Base-by-base conservation (phyloP, 768 basidiomycete genomes). In the Auriculariales sp. region DNA sequence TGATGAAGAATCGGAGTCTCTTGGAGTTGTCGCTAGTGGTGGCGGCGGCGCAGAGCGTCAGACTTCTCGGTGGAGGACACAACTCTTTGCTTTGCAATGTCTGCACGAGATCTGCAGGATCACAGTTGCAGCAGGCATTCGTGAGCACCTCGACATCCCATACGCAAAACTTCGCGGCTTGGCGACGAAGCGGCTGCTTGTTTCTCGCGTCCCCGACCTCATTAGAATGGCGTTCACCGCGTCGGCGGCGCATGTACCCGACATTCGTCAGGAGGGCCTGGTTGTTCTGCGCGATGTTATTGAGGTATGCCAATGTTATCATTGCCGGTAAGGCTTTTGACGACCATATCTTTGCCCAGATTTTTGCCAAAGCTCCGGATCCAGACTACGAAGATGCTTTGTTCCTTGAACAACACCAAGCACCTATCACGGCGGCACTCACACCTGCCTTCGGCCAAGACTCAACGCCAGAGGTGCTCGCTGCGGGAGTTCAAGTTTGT, bases 191-290 rank as follows among this genome's bases (percentile, higher is more conserved):
- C 76, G 78, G 1, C 69, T 97, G 42, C 71, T 99, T 15, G 83
- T 87, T 32, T 81, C 84, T 15, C 78, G 92, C 17, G 79, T 98
- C 6, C 80, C 85, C 4, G 95, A 99, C 64, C 69, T 99, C 51
- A 94, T 99, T 65, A 88, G 77, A 66, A 95, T 98, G 83, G 94
- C 95, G 0, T 98, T 99, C 62, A 94, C 90, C 11, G 93, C 95
- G 0, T 92, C 91, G 14, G 89, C 94, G 0, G 92, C 95, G 3
- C 88, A 95, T 61, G 92, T 97, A 28, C 92, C 88, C 7, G 91
- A 97, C 61, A 97, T 98, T 54, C 76, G 94, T 29, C 66, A 97
- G 25, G 87, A 91, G 61, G 95, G 95, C 1, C 66, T 98, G 25
- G 72, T 88, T 6, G 88, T 99, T 3, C 67, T 99, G 25, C 74